phyloP scores from a whole-genome alignment of 2,329 filamentous ascomycete species.

The Fusarium luffae region DNA sequence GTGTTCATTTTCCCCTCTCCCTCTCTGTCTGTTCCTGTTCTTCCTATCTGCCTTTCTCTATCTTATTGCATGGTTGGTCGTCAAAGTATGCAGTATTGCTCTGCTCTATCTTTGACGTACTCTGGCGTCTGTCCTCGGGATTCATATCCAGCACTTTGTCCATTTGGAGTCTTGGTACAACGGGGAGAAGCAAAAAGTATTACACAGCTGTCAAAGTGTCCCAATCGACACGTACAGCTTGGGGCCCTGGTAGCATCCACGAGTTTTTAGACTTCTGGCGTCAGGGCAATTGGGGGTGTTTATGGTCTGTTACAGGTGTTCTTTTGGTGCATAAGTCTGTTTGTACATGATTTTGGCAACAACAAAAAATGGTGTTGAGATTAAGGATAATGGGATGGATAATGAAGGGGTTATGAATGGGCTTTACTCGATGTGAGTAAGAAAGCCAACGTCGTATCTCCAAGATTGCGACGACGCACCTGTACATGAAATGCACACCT shows the following conservation, averaged over 20 bases:
- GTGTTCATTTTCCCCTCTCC: neutral
- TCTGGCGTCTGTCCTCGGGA: constrained; percentile 13
- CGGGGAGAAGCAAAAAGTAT: neutral
- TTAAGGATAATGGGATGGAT: neutral
- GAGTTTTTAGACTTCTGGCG: constrained; percentile 26
- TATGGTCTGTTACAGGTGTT: constrained; percentile 14
- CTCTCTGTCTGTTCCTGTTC: neutral
- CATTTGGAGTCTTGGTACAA: constrained; percentile 17
- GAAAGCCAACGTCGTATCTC: constrained; percentile 7
- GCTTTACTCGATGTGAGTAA: neutral
- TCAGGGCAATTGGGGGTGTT: constrained; percentile 7
- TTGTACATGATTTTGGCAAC: constrained; percentile 28
- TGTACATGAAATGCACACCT: constrained; percentile 34
- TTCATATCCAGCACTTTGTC: neutral
- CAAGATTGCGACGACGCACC: neutral
- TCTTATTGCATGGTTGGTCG: constrained; percentile 17
- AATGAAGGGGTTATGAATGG: constrained; percentile 2
- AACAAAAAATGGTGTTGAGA: constrained; percentile 20
- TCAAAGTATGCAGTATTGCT: constrained; percentile 17
- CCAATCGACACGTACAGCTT: neutral
- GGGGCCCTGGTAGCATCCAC: constrained; percentile 3
- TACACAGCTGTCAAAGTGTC: neutral
- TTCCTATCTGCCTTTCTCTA: neutral
- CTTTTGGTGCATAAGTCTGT: constrained; percentile 13
- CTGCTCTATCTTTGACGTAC: constrained; percentile 14